A percentile compares a stretch with the other conserved stretches of the same genome.
Conservation (phyloP, 495 filamentous ascomycete species). For the Penicillium paradoxum region DNA sequence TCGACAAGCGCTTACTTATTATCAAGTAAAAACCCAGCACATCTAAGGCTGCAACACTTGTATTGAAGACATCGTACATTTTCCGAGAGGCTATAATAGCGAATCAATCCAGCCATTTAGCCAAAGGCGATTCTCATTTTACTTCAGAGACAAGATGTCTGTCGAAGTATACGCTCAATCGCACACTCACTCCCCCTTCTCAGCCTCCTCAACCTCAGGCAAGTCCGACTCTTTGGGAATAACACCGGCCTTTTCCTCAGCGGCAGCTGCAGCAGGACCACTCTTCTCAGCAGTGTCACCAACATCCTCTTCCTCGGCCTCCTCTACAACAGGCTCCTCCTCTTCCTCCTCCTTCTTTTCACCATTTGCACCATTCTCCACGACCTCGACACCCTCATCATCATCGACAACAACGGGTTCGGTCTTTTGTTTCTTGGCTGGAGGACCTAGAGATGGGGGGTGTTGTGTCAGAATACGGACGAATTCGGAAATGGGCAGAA, state of each 20-base stretch:
- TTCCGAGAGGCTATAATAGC: background rate
- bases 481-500: background rate
- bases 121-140: background rate
- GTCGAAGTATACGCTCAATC: background rate
- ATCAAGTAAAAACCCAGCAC: too few relatives aligned
- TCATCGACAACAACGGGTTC: conserved; percentile 16
- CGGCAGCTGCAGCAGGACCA: conserved; percentile 40
- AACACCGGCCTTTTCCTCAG: conserved; percentile 36
- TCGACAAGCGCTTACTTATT: too few relatives aligned
- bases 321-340: conserved; percentile 26
- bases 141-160: background rate
- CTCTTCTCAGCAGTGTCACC: conserved; percentile 35
- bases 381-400: conserved; percentile 20
- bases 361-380: conserved; percentile 31
- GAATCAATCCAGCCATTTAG: conserved; percentile 1
- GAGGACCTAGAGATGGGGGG: conserved; percentile 23
- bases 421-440: conserved; percentile 35
- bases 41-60: too few relatives aligned
- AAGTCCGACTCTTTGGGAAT: conserved; percentile 48
- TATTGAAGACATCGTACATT: background rate
- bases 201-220: conserved; percentile 36
- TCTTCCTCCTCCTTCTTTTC: conserved; percentile 28
- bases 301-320: conserved; percentile 26
- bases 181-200: conserved; percentile 8
- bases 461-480: background rate